Evolutionary conservation across 179 eudicot species (phyloP).

Genomic region (Actinidia chinensis): DNA sequence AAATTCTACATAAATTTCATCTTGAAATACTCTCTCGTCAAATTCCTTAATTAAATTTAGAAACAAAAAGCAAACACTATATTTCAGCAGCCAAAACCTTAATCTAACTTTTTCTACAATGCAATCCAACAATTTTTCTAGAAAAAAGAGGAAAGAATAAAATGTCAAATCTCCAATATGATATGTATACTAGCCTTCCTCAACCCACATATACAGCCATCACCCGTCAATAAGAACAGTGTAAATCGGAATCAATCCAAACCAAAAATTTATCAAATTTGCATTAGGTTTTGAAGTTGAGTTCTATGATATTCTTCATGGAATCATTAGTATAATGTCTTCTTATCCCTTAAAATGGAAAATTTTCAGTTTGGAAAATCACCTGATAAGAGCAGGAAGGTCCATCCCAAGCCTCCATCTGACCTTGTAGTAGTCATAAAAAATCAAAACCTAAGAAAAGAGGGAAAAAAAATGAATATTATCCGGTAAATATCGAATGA

Average conservation of each 20-base stretch:
- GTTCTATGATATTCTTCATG: slow-evolving; percentile 2
- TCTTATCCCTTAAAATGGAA: slow-evolving; percentile 4
- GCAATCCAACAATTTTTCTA: too few species aligned
- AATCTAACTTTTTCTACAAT: too few species aligned
- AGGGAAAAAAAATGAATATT: background rate
- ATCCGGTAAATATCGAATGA: background rate
- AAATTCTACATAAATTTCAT: background rate
- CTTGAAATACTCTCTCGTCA: background rate
- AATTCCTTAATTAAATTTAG: background rate
- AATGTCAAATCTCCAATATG: background rate
- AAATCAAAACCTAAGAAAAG: slow-evolving; percentile 64
- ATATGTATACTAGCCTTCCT: background rate
- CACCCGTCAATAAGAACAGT: too few species aligned
- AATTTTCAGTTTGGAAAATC: background rate
- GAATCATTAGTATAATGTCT: slow-evolving; percentile 7
- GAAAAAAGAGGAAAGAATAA: background rate
- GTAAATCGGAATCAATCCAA: background rate
- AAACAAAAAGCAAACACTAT: background rate
- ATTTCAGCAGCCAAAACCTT: background rate
- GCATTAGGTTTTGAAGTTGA: background rate
- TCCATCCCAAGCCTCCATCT: slow-evolving; percentile 99
- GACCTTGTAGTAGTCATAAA: slow-evolving; percentile 98
- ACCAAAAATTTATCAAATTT: background rate
- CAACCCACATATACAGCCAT: too few species aligned
- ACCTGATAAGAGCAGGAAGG: slow-evolving; percentile 98